A percentile compares a stretch with the other conserved stretches of the same genome.
Evolutionary conservation across 805 yeast genomes (phyloP).

Genomic region (Torulaspora franciscae): DNA sequence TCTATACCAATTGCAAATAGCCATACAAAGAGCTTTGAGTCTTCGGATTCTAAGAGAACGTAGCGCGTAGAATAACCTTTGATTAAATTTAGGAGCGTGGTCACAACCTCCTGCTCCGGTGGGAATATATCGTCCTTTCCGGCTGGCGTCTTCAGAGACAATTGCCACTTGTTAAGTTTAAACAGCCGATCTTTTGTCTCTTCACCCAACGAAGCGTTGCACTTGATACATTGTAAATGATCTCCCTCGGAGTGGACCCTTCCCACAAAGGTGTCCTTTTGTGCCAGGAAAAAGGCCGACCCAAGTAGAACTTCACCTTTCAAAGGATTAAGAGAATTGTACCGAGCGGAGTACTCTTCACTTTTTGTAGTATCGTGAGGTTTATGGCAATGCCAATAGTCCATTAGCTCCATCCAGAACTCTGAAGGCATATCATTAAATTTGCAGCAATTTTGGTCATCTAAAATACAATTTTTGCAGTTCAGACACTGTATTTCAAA

Average conservation of each 20-base stretch:
- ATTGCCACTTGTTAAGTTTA: constrained; percentile 29
- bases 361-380: constrained; percentile 39
- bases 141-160: constrained; percentile 10
- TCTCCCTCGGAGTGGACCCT: not conserved
- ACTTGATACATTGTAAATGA: constrained; percentile 16
- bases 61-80: constrained; percentile 27
- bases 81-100: constrained; percentile 20
- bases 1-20: constrained; percentile 26
- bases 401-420: constrained; percentile 92
- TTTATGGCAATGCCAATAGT: constrained; percentile 95
- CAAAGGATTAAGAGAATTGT: constrained; percentile 25
- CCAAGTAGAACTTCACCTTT: constrained; percentile 28
- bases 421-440: constrained; percentile 77
- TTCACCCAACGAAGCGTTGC: constrained; percentile 22
- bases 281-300: constrained; percentile 22
- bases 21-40: constrained; percentile 23
- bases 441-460: constrained; percentile 15
- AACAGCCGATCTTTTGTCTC: constrained; percentile 17
- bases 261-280: constrained; percentile 12
- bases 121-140: constrained; percentile 9
- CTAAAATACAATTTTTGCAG: constrained; percentile 15
- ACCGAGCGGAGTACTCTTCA: constrained; percentile 14
- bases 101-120: constrained; percentile 22
- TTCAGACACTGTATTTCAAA: constrained; percentile 17
- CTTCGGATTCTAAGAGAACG: constrained; percentile 15